Evolutionary conservation across 768 basidiomycete species (phyloP).

Genomic region (Glaciozyma martinii): DNA sequence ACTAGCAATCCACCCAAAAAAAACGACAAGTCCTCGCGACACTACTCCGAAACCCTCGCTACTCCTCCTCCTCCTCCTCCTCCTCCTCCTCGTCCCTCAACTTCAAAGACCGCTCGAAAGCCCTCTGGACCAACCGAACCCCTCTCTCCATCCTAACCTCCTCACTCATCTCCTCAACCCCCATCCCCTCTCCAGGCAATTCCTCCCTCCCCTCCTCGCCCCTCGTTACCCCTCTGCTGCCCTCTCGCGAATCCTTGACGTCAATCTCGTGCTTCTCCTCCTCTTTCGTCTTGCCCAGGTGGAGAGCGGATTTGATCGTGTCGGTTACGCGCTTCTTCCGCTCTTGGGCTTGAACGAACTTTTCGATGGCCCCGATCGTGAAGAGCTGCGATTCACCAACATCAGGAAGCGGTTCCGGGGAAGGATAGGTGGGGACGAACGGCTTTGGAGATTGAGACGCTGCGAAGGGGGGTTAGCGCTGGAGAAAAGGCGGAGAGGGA

Average conservation of each 20-base stretch:
- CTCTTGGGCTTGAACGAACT: conserved; percentile 25
- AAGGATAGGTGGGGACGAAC: neutral
- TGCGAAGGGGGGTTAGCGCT: neutral
- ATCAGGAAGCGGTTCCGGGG: too few relatives aligned
- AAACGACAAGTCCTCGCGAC: too few relatives aligned
- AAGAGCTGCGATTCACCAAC: too few relatives aligned
- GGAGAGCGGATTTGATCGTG: conserved; percentile 10
- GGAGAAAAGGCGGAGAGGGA: neutral
- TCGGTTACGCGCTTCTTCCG: conserved; percentile 17
- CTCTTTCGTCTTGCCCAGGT: neutral
- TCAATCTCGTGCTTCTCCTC: conserved; percentile 15
- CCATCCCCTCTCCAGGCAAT: conserved; percentile 26
- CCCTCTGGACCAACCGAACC: conserved; percentile 25
- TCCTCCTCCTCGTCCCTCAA: neutral
- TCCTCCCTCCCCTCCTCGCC: conserved; percentile 1
- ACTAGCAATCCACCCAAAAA: too few relatives aligned
- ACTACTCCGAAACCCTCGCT: too few relatives aligned
- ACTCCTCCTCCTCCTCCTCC: neutral
- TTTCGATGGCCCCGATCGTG: conserved; percentile 32
- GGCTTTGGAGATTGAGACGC: conserved; percentile 30
- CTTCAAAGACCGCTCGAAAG: conserved; percentile 15
- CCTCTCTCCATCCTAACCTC: conserved; percentile 28
- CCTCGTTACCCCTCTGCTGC: neutral
- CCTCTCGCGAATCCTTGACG: conserved; percentile 10
- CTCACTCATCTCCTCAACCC: conserved; percentile 30